Base-by-base conservation (phyloP, 345 rosid genomes). In the Boechera stricta region DNA sequence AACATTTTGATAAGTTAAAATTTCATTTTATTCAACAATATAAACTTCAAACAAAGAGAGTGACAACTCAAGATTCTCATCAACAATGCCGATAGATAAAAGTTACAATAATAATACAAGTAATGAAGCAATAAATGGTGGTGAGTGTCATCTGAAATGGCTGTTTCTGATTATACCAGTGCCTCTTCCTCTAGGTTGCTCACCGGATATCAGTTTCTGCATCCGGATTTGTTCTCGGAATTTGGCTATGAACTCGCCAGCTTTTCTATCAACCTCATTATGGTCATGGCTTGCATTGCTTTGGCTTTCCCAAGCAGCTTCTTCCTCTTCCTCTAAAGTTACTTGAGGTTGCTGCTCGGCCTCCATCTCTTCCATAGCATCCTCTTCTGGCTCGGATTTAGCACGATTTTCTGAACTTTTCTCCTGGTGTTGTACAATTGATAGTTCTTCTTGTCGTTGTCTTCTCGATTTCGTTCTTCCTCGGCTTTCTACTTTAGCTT, bases 221-320 rank as follows among this genome's bases (percentile, higher is more conserved):
- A 86, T 90, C 83, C 89, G 78, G 35, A 95, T 90, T 83, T 95
- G 99, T 84, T 90, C 90, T 51, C 86, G 81, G 79, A 92, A 94
- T 81, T 86, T 90, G 56, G 98, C 98, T 68, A 94, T 94, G 75
- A 94, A 92, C 80, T 94, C 98, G 15, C 85, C 90, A 2, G 98
- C 98, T 77, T 92, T 92, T 80, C 84, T 90, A 80, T 94, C 98
- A n/a, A 94, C 97, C 76, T 91, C 98, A 18, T 72, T 24, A 54
- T 71, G 41, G 42, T 84, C 88, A 63, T 79, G 60, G 18, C 84
- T 84, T 31, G 85, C 85, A 47, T 83, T 77, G 74, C 81, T 64
- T 3, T 38, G 59, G 29, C 70, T 47, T 61, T 67, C 85, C 13
- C 82, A 61, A 64, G 72, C 31, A 24, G 69, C 78, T 65, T 67